Base-by-base conservation (phyloP, 2,329 filamentous ascomycete genomes). In the Diplodia intermedia region DNA sequence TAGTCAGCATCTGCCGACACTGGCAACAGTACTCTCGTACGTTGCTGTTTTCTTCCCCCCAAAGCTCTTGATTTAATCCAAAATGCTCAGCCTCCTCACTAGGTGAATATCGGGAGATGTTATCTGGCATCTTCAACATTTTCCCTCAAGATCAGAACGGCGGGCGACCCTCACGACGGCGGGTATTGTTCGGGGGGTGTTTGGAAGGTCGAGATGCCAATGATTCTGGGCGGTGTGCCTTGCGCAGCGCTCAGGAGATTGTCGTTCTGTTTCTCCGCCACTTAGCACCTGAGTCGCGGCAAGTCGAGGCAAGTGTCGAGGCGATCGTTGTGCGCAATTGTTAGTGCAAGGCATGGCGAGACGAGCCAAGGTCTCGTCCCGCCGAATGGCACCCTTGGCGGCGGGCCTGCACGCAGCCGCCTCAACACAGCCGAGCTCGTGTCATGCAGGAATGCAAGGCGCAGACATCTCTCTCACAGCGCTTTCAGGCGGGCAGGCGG, bases 341-440 rank as follows among this genome's bases (percentile, higher is more conserved):
- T 29, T 43, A 62, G 57, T 43, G 55, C 29, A 31, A 14, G 15
- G 29, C 9, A 23, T 63, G 60, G 60, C 60, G 60, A 52, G 60
- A 63, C 60, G 47, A 63, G 60, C 60, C 60, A 63, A 63, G 60
- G 47, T 29, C 60, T 63, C 50, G 60, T 63, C 60, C 60, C 60
- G 43, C 36, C 60, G 36, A 26, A 29, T 26, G 26, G 43, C 29
- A 33, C 47, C 50, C 60, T 63, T 63, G 60, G 60, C 60, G 60
- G 60, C 60, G 60, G 60, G 60, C 43, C 43, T 63, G 47, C 36
- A 49, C 12, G 36, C 3, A 49, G 29, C 11, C 15, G 31, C 26
- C 14, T 26, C 26, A 50, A 15, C 6, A 18, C 29, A 14, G 2
- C n/a, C 47, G 29, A 23, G 14, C 11, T 9, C 15, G 8, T 50